Evolutionary conservation across 2,329 filamentous ascomycete species (phyloP), one percentile per base, ranked within the genome.

Genomic region (Drechslera avenae): DNA sequence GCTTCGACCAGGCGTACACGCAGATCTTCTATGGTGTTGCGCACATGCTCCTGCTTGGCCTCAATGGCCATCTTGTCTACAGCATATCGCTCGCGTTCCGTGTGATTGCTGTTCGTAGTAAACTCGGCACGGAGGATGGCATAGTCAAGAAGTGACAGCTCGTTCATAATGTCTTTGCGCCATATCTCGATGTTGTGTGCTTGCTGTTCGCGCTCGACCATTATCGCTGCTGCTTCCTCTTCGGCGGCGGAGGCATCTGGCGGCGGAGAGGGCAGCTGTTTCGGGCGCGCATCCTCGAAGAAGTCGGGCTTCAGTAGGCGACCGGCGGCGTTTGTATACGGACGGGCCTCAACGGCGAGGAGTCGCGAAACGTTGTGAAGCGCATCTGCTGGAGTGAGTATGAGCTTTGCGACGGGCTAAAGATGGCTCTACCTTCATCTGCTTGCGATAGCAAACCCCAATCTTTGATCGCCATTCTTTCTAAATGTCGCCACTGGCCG

Each of bases 51-150:
- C 67, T 91, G 91, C 19, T 91, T 91, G 21, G 82, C 82, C 34
- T 90, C 77, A 63, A 97, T 97, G 55, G 86, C 85, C 41, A 86
- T 78, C 66, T 95, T 93, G 69, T 96, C 89, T 1, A 83, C 81
- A 4, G 86, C 86, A 74, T 97, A 97, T 37, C 92, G 86, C 63
- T 89, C 84, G 46, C 93, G 87, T 76, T 97, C 92, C 46, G 83
- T 84, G 56, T 83, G 84, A 72, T 97, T 97, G 70, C 90, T 91
- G 21, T 87, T 85, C 45, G 88, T 83, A 0, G 96, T 86, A 67
- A 96, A 90, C 63, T 97, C 92, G 32, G 96, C 88, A 48, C 93
- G 90, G 28, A 89, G 84, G 59, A 97, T 89, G 68, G 86, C 90
- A 75, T 85, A 89, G 72, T 96, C 90, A 62, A 97, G 91, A 14